Conservation (phyloP, 306 rosid genomes). For the Fagus sylvatica region DNA sequence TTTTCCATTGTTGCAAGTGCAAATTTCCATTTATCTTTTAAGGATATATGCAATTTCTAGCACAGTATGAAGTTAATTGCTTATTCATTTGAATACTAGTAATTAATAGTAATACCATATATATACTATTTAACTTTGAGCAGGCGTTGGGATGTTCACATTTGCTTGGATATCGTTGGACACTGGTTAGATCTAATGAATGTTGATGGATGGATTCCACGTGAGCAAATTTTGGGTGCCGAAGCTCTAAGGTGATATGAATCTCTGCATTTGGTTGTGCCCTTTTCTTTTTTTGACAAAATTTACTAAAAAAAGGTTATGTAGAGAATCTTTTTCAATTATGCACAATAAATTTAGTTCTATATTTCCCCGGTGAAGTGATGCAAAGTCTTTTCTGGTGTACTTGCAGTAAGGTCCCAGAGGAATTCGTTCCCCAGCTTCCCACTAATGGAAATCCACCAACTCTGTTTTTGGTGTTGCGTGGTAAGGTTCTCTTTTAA, state of each 20-base stretch:
- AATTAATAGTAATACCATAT: not conserved
- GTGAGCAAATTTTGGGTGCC: constrained; percentile 94
- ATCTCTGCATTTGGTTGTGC: not conserved
- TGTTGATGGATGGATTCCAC: constrained; percentile 98
- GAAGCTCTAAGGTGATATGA: constrained; percentile 82
- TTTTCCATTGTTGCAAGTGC: constrained; percentile 12
- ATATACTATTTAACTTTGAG: constrained; percentile 24
- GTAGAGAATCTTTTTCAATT: constrained; percentile 14
- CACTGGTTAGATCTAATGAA: constrained; percentile 97
- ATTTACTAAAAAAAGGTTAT: not conserved
- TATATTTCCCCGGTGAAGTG: constrained; percentile 20
- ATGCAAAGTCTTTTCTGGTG: constrained; percentile 29
- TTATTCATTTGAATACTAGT: not conserved
- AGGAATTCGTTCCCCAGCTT: constrained; percentile 80
- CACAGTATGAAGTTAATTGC: too few relatives aligned
- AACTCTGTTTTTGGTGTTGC: constrained; percentile 69
- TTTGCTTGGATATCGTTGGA: constrained; percentile 84
- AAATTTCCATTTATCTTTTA: not conserved
- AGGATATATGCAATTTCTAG: not conserved
- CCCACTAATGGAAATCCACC: constrained; percentile 98
- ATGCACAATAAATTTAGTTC: constrained; percentile 8
- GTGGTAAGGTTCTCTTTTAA: constrained; percentile 46
- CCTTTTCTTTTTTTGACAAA: not conserved
- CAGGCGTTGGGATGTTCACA: constrained; percentile 95
- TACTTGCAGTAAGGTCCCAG: constrained; percentile 82